Percentiles rank a stretch among this genome's conserved stretches.
Conservation (phyloP, 305 asterid species). For the Fraxinus baroniana region DNA sequence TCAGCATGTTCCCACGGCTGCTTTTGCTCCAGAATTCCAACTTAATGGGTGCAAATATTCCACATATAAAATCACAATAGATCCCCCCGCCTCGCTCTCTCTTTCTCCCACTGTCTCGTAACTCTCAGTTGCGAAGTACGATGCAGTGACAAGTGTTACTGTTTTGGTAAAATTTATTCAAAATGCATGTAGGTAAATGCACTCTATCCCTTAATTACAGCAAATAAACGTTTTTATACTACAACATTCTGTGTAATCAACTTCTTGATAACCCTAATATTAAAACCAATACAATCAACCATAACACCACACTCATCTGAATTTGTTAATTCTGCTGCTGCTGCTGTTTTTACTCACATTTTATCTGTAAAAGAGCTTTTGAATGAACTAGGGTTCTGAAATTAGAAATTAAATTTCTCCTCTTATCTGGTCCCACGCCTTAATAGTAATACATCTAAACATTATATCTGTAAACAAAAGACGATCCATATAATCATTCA, state of each 20-base stretch:
- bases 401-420: background rate
- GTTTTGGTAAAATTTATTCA: background rate
- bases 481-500: background rate
- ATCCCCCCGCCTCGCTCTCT: background rate
- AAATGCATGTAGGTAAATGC: background rate
- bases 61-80: background rate
- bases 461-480: background rate
- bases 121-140: background rate
- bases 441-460: background rate
- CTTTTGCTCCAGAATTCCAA: background rate
- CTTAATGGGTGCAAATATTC: background rate
- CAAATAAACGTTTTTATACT: background rate
- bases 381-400: background rate
- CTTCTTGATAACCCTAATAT: background rate
- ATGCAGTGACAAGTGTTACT: background rate
- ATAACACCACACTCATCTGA: background rate
- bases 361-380: background rate
- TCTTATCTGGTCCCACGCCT: background rate
- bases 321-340: background rate
- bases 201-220: background rate
- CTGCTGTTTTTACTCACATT: background rate
- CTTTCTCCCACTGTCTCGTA: background rate
- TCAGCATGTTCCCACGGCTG: background rate
- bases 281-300: background rate
- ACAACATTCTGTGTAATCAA: background rate